These are phyloP conservation scores for Chlamydomonas asymmetrica DNA, from an alignment of 139 green algal species.

Conservation along the genomic window DNA sequence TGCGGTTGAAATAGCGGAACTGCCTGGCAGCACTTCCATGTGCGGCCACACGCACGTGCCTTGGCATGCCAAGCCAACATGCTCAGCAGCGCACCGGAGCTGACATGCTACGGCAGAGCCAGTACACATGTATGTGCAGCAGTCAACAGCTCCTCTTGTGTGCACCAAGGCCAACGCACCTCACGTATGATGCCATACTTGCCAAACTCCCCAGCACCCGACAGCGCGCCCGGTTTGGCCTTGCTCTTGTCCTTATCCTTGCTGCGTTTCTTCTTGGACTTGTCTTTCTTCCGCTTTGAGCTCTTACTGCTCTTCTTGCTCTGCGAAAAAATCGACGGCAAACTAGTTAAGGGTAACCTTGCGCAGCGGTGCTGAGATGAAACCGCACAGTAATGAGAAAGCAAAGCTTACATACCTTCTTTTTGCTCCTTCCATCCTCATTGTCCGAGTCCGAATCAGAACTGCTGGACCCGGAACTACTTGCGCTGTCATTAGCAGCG, in stretches of 20 bases:
- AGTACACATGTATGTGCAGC: neutral
- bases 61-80: neutral
- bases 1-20: too few species aligned
- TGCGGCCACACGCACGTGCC: neutral
- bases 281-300: conserved; percentile 32
- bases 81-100: neutral
- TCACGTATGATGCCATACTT: conserved; percentile 83
- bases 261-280: conserved; percentile 4
- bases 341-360: neutral
- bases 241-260: conserved; percentile 16
- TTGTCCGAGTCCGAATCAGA: conserved; percentile 29
- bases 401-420: neutral
- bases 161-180: conserved; percentile 37
- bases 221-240: neutral
- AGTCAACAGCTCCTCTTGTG: neutral
- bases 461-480: conserved; percentile 5
- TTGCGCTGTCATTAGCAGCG: neutral
- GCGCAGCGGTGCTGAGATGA: neutral
- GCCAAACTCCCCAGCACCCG: conserved; percentile 62
- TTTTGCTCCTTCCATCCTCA: conserved; percentile 4
- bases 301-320: conserved; percentile 27
- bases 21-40: conserved; percentile 1
- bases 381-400: neutral
- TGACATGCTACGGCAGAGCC: neutral
- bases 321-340: neutral